Evolutionary conservation across 495 filamentous ascomycete genomes (phyloP).

Genomic region (Talaromyces nanjingensis): DNA sequence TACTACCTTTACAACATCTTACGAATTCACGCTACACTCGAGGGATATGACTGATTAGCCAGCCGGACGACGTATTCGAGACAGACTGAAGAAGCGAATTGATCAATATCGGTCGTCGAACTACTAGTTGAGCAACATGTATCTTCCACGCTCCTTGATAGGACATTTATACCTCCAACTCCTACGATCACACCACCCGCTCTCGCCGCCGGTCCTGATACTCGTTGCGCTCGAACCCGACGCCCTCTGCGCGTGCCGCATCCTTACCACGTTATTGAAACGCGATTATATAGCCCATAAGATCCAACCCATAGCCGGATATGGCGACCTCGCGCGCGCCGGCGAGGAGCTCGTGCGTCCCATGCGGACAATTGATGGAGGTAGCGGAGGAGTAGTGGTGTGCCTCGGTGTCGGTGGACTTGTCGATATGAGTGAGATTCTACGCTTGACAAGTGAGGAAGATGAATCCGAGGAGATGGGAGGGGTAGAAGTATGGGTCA

Average conservation of each 20-base stretch:
- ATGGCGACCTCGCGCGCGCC: conserved; percentile 76
- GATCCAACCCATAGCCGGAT: conserved; percentile 89
- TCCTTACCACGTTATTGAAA: conserved; percentile 83
- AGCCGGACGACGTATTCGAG: background rate
- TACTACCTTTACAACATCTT: background rate
- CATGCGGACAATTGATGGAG: conserved; percentile 75
- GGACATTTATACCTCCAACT: conserved; percentile 86
- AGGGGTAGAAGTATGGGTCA: conserved; percentile 84
- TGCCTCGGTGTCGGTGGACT: conserved; percentile 90
- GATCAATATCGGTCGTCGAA: background rate
- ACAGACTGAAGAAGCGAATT: background rate
- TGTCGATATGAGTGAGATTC: conserved; percentile 69
- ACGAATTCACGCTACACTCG: background rate
- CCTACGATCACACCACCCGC: conserved; percentile 68
- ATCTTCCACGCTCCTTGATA: conserved; percentile 85
- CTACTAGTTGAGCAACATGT: conserved; percentile 52
- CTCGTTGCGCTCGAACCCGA: conserved; percentile 92
- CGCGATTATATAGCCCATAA: conserved; percentile 98
- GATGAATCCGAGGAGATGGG: conserved; percentile 58
- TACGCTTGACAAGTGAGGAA: conserved; percentile 54
- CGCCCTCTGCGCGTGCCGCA: conserved; percentile 90
- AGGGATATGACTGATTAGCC: background rate
- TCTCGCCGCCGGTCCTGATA: conserved; percentile 85
- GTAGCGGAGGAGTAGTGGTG: conserved; percentile 77
- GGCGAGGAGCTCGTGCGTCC: conserved; percentile 70